A percentile compares a stretch with the other conserved stretches of the same genome.
Evolutionary conservation across 768 basidiomycete species (phyloP).

Genomic region (Serendipita sp.): DNA sequence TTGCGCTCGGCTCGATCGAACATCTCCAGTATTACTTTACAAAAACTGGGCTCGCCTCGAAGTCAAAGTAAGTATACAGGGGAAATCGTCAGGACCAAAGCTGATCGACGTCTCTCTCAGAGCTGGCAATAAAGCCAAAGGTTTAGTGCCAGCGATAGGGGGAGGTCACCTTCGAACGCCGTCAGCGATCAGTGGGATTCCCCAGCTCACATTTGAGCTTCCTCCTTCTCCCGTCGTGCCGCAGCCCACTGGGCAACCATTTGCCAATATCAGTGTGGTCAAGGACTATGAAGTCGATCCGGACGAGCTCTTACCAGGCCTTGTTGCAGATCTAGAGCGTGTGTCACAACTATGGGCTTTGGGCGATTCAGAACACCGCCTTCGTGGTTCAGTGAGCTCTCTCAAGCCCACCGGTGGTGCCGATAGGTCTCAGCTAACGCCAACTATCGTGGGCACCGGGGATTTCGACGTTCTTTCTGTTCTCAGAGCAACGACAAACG

Average conservation of each 20-base stretch:
- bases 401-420: slow-evolving; percentile 1
- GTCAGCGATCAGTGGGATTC: slow-evolving; percentile 20
- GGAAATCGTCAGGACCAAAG: not conserved
- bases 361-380: slow-evolving; percentile 11
- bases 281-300: slow-evolving; percentile 61
- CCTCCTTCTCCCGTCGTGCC: slow-evolving; percentile 49
- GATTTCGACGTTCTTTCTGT: slow-evolving; percentile 49
- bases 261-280: slow-evolving; percentile 35
- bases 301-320: slow-evolving; percentile 57
- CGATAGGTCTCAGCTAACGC: slow-evolving; percentile 8
- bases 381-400: not conserved
- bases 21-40: slow-evolving; percentile 92
- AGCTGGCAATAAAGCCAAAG: slow-evolving; percentile 27
- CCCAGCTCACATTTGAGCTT: slow-evolving; percentile 29
- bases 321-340: slow-evolving; percentile 53
- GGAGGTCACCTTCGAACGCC: slow-evolving; percentile 31
- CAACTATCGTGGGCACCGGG: slow-evolving; percentile 2
- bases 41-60: slow-evolving; percentile 62
- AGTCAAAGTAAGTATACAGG: slow-evolving; percentile 44
- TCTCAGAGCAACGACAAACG: slow-evolving; percentile 63
- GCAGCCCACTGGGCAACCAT: slow-evolving; percentile 27
- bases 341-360: slow-evolving; percentile 52
- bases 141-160: slow-evolving; percentile 64
- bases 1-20: slow-evolving; percentile 90
- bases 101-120: not conserved